Percentiles rank a stretch among this genome's conserved stretches.
Evolutionary conservation across 129 eudicot genomes (phyloP).

Genomic region (Flaveria linearis): DNA sequence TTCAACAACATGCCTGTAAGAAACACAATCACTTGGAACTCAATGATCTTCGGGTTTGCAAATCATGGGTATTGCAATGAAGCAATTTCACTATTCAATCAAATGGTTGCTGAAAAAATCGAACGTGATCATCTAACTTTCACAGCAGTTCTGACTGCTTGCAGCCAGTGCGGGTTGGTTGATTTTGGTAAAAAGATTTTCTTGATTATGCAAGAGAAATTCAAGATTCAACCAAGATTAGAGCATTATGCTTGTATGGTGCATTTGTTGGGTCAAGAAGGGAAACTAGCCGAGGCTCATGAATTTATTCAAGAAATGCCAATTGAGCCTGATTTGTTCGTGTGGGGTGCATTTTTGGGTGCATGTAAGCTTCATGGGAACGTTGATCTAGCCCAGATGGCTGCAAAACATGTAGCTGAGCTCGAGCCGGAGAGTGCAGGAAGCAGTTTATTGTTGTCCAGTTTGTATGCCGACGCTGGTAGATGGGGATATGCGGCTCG

Average conservation of each 20-base stretch:
- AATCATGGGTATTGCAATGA: conserved; percentile 65
- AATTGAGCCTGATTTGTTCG: conserved; percentile 59
- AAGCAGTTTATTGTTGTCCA: conserved; percentile 56
- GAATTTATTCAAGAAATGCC: conserved; percentile 58
- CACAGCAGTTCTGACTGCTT: conserved; percentile 72
- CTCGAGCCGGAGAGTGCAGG: conserved; percentile 81
- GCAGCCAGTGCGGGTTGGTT: conserved; percentile 63
- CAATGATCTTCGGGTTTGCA: conserved; percentile 82
- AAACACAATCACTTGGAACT: conserved; percentile 75
- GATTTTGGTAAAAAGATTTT: conserved; percentile 60
- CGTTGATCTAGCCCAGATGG: conserved; percentile 66
- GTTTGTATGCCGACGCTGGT: conserved; percentile 60
- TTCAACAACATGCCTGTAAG: conserved; percentile 52
- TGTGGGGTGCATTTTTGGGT: conserved; percentile 94
- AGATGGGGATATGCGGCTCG: conserved; percentile 60
- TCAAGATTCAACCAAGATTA: conserved; percentile 52
- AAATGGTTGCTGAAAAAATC: conserved; percentile 51
- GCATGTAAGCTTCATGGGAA: conserved; percentile 63
- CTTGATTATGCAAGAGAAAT: conserved; percentile 55
- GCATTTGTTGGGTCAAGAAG: conserved; percentile 70
- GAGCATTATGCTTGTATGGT: conserved; percentile 94
- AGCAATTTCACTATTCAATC: conserved; percentile 57
- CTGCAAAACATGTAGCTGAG: conserved; percentile 55
- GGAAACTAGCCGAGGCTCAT: conserved; percentile 57
- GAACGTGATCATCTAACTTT: conserved; percentile 70